Conservation (phyloP, 768 basidiomycete genomes). For the Termitomyces sp. region DNA sequence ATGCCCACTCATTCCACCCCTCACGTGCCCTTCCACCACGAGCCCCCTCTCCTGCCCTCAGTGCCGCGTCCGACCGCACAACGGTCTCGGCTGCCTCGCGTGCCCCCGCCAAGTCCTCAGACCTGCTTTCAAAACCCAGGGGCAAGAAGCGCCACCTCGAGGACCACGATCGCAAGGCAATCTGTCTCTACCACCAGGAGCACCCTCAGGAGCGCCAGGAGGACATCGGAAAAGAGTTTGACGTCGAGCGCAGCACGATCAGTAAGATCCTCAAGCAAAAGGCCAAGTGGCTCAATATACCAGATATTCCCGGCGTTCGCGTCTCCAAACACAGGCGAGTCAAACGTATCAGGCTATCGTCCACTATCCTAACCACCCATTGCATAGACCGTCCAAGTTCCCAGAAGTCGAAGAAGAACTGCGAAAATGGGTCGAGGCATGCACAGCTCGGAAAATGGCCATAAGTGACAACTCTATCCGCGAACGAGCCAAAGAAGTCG, state of each 20-base stretch:
- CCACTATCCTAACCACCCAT: slow-evolving; percentile 10
- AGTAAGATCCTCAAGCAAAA: slow-evolving; percentile 88
- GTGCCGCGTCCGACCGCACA: slow-evolving; percentile 35
- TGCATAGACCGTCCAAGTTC: slow-evolving; percentile 71
- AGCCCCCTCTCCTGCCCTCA: slow-evolving; percentile 59
- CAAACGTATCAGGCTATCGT: slow-evolving; percentile 4
- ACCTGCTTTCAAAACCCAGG: slow-evolving; percentile 19
- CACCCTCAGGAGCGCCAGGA: slow-evolving; percentile 75
- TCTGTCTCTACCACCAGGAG: slow-evolving; percentile 61
- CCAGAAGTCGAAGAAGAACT: slow-evolving; percentile 70
- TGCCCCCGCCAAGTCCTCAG: slow-evolving; percentile 1
- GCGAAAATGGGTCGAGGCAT: slow-evolving; percentile 53
- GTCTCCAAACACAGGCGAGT: slow-evolving; percentile 68
- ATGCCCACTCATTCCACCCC: slow-evolving; percentile 37
- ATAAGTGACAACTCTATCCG: slow-evolving; percentile 66
- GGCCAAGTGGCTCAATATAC: slow-evolving; percentile 72
- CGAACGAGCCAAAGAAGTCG: slow-evolving; percentile 64
- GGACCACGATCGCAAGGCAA: slow-evolving; percentile 68
- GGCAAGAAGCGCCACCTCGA: slow-evolving; percentile 71
- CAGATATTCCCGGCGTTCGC: slow-evolving; percentile 50
- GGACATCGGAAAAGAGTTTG: slow-evolving; percentile 72
- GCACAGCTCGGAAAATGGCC: slow-evolving; percentile 35
- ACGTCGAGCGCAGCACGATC: slow-evolving; percentile 89
- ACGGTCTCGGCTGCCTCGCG: slow-evolving; percentile 47
- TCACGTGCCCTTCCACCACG: slow-evolving; percentile 44